Evolutionary conservation across 495 filamentous ascomycete genomes (phyloP).

Genomic region (Aspergillus panamensis): DNA sequence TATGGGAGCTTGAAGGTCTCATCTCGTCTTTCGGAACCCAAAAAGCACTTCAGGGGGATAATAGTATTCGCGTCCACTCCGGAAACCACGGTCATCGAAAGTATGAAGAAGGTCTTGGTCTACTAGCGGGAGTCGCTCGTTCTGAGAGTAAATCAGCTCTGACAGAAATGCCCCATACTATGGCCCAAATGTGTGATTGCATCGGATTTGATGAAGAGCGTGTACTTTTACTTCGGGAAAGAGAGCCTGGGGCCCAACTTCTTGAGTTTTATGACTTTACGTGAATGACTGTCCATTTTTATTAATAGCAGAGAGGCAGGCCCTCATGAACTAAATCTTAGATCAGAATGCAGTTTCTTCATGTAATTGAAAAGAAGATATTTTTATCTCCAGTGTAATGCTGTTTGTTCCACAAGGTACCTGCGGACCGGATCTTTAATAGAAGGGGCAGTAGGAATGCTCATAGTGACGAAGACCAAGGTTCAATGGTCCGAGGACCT

Average conservation of each 20-base stretch:
- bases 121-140: conserved; percentile 21
- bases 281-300: conserved; percentile 29
- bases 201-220: conserved; percentile 93
- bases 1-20: conserved; percentile 90
- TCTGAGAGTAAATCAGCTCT: neutral
- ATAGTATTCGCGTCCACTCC: conserved; percentile 54
- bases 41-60: conserved; percentile 38
- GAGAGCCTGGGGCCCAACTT: conserved; percentile 59
- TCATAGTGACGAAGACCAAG: conserved; percentile 1
- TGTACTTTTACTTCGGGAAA: conserved; percentile 80
- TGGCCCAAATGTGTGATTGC: conserved; percentile 52
- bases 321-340: neutral
- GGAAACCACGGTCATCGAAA: conserved; percentile 26
- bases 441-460: neutral
- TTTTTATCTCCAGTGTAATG: neutral
- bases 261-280: conserved; percentile 93
- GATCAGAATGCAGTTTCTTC: neutral
- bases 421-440: neutral
- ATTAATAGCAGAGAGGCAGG: neutral
- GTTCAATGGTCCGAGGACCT: conserved; percentile 10
- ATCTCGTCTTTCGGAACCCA: conserved; percentile 46
- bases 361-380: neutral
- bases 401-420: neutral
- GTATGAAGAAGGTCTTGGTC: conserved; percentile 8
- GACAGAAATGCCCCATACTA: neutral